A percentile compares a stretch with the other conserved stretches of the same genome.
Evolutionary conservation across 225 moss, liverwort and hornwort species (phyloP).

Genomic region (Straminergon stramineum): DNA sequence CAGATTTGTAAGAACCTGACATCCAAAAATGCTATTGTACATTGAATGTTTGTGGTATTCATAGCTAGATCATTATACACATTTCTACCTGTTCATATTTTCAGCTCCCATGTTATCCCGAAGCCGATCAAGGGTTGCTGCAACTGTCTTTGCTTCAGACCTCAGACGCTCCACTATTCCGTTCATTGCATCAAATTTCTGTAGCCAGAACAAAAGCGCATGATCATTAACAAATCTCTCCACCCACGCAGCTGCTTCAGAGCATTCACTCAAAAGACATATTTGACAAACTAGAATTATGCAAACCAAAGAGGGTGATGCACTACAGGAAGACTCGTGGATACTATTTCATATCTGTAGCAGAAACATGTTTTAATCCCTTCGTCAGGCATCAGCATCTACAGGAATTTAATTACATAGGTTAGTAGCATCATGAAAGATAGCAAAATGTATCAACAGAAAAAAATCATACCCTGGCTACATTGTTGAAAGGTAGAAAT

Average conservation of each 20-base stretch:
- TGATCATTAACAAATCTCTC: not conserved
- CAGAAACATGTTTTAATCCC: not conserved
- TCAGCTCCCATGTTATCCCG: constrained; percentile 21
- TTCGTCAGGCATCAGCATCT: not conserved
- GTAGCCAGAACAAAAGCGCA: not conserved
- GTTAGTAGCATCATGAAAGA: not conserved
- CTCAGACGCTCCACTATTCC: constrained; percentile 39
- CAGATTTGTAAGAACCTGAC: not conserved
- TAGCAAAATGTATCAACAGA: too few relatives aligned
- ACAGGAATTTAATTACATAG: not conserved
- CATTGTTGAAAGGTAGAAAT: not conserved
- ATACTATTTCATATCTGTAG: not conserved
- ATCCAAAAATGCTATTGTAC: constrained; percentile 19
- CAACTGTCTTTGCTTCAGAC: constrained; percentile 41
- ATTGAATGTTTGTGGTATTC: not conserved
- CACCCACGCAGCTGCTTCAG: not conserved
- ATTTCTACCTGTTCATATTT: not conserved
- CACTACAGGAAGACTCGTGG: not conserved
- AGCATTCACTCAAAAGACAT: not conserved
- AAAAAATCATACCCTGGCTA: not conserved
- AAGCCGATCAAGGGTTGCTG: constrained; percentile 32
- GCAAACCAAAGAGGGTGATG: not conserved
- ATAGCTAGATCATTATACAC: not conserved
- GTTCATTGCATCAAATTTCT: constrained; percentile 42
- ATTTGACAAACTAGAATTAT: not conserved